phyloP scores from a whole-genome alignment of 345 rosid species.

The Corymbia maculata region DNA sequence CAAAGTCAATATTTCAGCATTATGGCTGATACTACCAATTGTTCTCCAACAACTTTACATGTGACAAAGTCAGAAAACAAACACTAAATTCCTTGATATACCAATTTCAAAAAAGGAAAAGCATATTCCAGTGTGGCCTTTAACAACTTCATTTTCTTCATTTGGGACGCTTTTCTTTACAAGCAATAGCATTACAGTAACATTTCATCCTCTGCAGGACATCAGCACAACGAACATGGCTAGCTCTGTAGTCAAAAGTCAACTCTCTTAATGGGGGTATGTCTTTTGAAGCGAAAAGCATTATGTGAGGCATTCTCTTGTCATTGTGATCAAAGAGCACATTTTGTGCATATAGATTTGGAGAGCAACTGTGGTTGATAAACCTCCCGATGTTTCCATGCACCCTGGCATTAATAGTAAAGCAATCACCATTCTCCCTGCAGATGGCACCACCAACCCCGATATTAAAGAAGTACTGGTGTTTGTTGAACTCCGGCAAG shows the following conservation, averaged over 20 bases:
- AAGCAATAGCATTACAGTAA: neutral
- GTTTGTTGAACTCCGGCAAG: neutral
- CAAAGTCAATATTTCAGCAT: neutral
- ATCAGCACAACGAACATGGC: neutral
- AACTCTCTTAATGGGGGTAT: conserved; percentile 24
- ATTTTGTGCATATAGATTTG: conserved; percentile 21
- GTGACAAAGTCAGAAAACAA: neutral
- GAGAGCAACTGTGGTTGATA: conserved; percentile 27
- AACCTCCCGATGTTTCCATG: conserved; percentile 28
- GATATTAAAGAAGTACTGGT: neutral
- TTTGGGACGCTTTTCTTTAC: neutral
- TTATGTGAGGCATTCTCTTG: conserved; percentile 10
- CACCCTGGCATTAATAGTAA: conserved; percentile 13
- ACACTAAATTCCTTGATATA: neutral
- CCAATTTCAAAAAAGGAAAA: neutral
- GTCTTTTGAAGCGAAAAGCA: conserved; percentile 14
- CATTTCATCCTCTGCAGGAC: neutral
- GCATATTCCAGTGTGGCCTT: neutral
- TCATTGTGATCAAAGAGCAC: conserved; percentile 7
- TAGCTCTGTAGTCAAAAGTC: conserved; percentile 17
- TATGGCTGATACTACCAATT: neutral
- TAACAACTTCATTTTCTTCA: neutral
- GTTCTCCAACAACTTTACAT: neutral
- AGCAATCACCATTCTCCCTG: neutral
- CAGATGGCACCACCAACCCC: neutral